Evolutionary conservation across 2,329 filamentous ascomycete species (phyloP), one percentile per base, ranked within the genome.

Genomic region (Clarireedia monteithiana): DNA sequence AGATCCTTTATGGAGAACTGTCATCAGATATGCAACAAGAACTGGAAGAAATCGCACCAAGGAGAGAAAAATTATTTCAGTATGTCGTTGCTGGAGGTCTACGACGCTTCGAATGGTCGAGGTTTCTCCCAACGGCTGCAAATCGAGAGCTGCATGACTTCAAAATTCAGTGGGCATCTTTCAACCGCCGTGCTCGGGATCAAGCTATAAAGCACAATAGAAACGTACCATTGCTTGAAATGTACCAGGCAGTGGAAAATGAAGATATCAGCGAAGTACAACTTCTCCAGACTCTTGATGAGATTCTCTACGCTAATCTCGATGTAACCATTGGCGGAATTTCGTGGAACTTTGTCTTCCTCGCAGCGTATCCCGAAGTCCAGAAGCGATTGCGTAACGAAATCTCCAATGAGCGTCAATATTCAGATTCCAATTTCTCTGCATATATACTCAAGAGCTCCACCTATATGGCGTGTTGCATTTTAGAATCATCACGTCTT

Each of bases 281-380:
- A n/a, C n/a, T n/a, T n/a, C n/a, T 72, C 0, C 75, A 75, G 30
- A 77, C 75, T 0, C 60, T 77, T 5, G 74, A 77, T 57, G 75
- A 77, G 61, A 69, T 69, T 45, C 68, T 77, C 0, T 78, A 71
- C 57, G 75, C 73, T 2, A 77, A 77, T 56, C 66, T 77, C 1
- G 75, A 78, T 56, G 74, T 77, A 7, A 75, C 74, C 0, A 70
- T 69, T 2, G 71, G 72, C 4, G 73, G 63, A 1, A 48, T 77
- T 0, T 71, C 72, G 0, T 78, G 75, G 74, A 70, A 67, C n/a
- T 59, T 74, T 0, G 63, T 75, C 0, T 72, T 75, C 48, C 63
- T 78, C 0, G 73, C 74, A 1, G 65, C 67, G 2, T 44, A 75
- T 54, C 66, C 60, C 0, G 62, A 64, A 2, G 58, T 66, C 4